These are phyloP conservation scores for Echria macrotheca DNA, from an alignment of 495 filamentous ascomycete species.

Conservation along the genomic window DNA sequence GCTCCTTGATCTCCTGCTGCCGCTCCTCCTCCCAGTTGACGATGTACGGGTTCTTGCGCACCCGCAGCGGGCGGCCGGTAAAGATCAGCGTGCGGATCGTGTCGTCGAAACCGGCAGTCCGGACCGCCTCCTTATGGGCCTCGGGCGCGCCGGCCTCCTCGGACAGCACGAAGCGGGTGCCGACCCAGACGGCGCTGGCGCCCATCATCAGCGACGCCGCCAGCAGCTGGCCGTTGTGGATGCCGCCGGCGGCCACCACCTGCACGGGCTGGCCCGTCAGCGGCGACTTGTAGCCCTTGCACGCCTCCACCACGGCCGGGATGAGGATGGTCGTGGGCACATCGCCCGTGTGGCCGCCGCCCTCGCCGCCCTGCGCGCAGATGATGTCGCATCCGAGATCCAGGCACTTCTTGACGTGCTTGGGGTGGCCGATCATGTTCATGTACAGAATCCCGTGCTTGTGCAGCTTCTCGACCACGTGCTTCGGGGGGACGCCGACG, in stretches of 20 bases:
- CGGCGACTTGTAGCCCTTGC: constrained; percentile 75
- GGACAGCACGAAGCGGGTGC: constrained; percentile 87
- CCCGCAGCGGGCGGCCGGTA: constrained; percentile 90
- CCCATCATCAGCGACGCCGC: constrained; percentile 91
- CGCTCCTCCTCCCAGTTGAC: constrained; percentile 94
- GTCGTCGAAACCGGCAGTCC: constrained; percentile 87
- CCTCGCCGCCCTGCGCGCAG: constrained; percentile 79
- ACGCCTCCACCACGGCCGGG: constrained; percentile 79
- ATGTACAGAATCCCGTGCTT: constrained; percentile 85
- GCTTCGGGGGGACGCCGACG: constrained; percentile 86
- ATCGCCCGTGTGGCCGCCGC: constrained; percentile 76
- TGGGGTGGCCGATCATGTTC: constrained; percentile 99
- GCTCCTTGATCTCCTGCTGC: constrained; percentile 78
- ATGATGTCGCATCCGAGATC: constrained; percentile 87
- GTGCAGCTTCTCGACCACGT: constrained; percentile 86
- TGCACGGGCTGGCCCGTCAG: constrained; percentile 82
- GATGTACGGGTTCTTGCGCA: constrained; percentile 90
- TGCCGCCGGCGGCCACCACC: constrained; percentile 88
- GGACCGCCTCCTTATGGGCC: constrained; percentile 94
- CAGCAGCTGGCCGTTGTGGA: constrained; percentile 87
- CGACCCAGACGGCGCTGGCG: constrained; percentile 90
- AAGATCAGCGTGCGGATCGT: constrained; percentile 97
- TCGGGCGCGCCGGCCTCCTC: constrained; percentile 92
- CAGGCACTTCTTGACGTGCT: constrained; percentile 92
- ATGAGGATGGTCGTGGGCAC: constrained; percentile 67